Evolutionary conservation across 192 early-diverging fungal species (phyloP).

Genomic region (Gamsiella multidivaricata): DNA sequence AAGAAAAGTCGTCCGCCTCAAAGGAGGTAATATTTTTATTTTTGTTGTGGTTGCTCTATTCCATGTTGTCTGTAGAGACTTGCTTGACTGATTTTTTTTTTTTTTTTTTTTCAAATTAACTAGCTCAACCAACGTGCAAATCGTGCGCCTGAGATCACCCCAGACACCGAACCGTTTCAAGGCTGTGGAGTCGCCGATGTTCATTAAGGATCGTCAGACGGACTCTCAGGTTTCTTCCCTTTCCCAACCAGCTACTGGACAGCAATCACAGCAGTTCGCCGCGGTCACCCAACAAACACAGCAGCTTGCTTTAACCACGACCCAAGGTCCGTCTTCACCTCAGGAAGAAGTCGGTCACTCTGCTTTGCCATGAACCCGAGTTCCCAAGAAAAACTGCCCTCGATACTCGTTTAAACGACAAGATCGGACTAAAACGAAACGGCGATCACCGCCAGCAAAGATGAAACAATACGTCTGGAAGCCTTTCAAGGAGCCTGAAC

Average conservation of each 20-base stretch:
- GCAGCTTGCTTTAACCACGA: not conserved
- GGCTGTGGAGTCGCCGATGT: conserved; percentile 1
- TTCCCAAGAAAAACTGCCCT: conserved; percentile 7
- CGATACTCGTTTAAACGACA: conserved; percentile 14
- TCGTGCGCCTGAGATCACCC: not conserved
- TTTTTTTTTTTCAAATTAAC: not conserved
- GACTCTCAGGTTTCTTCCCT: not conserved
- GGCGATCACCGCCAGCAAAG: conserved; percentile 4
- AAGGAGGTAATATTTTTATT: not conserved
- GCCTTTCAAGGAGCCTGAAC: not conserved
- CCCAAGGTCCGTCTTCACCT: not conserved
- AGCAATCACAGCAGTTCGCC: not conserved
- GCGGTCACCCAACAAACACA: not conserved
- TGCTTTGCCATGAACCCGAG: not conserved
- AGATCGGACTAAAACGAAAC: not conserved
- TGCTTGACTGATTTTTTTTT: too few species aligned
- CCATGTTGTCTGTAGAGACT: not conserved
- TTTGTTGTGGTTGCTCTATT: not conserved
- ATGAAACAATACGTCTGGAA: conserved; percentile 3
- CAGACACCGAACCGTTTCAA: conserved; percentile 3
- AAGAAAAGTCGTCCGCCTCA: not conserved
- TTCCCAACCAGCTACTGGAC: not conserved
- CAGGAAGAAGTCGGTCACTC: not conserved
- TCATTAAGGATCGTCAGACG: not conserved
- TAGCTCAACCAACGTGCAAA: not conserved